These are phyloP conservation scores for Punica granatum DNA, from an alignment of 345 rosid genomes.

Conservation along the genomic window DNA sequence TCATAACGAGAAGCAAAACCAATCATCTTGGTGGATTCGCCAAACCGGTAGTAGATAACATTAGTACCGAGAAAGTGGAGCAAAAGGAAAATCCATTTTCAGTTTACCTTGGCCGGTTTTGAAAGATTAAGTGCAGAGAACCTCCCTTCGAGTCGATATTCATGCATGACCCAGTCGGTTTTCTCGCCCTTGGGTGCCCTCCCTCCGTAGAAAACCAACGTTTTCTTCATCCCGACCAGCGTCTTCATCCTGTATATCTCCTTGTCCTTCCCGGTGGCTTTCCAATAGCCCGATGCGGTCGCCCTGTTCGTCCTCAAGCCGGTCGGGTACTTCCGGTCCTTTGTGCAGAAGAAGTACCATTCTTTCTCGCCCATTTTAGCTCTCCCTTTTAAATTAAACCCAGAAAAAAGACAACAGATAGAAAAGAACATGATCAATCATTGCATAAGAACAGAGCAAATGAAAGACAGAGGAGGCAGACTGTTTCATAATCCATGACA, in stretches of 20 bases:
- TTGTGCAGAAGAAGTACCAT: slow-evolving; percentile 13
- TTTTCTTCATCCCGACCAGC: slow-evolving; percentile 14
- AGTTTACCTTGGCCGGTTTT: slow-evolving; percentile 3
- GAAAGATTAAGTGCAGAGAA: neutral
- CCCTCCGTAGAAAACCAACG: slow-evolving; percentile 11
- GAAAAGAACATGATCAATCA: too few species aligned
- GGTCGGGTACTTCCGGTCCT: slow-evolving; percentile 14
- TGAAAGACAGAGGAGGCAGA: neutral
- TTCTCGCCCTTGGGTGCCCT: slow-evolving; percentile 11
- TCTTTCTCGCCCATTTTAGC: slow-evolving; percentile 16
- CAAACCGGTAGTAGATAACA: too few species aligned
- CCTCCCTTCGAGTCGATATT: slow-evolving; percentile 7
- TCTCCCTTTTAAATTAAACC: slow-evolving; percentile 9
- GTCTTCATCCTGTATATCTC: slow-evolving; percentile 8
- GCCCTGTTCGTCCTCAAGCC: slow-evolving; percentile 12
- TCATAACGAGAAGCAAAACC: neutral
- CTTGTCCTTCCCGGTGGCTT: slow-evolving; percentile 15
- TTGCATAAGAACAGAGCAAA: too few species aligned
- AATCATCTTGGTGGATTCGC: too few species aligned
- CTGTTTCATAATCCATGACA: neutral
- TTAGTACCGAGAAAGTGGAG: too few species aligned
- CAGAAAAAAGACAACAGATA: neutral
- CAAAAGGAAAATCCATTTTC: too few species aligned
- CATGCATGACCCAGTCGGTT: slow-evolving; percentile 14
- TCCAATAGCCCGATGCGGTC: slow-evolving; percentile 13